Evolutionary conservation across 495 filamentous ascomycete genomes (phyloP), one percentile per base, ranked within the genome.

Genomic region (Pyrenula massariospora): DNA sequence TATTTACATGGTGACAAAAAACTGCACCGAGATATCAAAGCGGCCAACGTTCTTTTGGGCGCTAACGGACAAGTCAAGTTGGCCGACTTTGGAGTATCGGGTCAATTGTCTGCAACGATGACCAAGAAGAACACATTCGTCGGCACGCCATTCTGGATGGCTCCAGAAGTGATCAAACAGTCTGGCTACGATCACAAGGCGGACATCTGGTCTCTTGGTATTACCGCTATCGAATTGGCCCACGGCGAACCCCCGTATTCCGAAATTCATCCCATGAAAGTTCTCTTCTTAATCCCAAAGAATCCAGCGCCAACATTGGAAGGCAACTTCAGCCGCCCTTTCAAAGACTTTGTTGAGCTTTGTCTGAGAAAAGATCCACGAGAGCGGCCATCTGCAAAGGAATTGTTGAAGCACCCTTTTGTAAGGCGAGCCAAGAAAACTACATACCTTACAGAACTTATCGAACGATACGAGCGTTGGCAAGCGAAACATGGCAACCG

Each of bases 41-140:
- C 91, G 67, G 91, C 91, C 49, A 96, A 96, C 64, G 80, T 96
- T 36, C 78, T 96, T 24, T 77, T 98, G 5, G 84, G 85, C 24
- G 80, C 89, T 24, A 91, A 86, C 63, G 94, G 93, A 2, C 90
- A 96, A 69, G 93, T 98, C 56, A 98, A 98, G 68, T 74, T 98
- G 57, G 93, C 93, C 10, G 93, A 98, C 70, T 98, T 98, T 71
- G 93, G 93, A 50, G 93, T 98, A 15, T 95, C 92, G 22, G 91
- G 92, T 12, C 93, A 98, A 65, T 77, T 98, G n/a, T 91, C 92
- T 22, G 89, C 90, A 1, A 96, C 93, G n/a, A 97, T 96, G 88
- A 96, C 94, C 22, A 95, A 96, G 73, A 96, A 96, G 70, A 98
- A 97, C 65, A 98, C 93, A 0, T 98, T 98, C 66, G 93, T 98